Evolutionary conservation across 768 basidiomycete genomes (phyloP), one percentile per base, ranked within the genome.

Genomic region (Chiua virens): DNA sequence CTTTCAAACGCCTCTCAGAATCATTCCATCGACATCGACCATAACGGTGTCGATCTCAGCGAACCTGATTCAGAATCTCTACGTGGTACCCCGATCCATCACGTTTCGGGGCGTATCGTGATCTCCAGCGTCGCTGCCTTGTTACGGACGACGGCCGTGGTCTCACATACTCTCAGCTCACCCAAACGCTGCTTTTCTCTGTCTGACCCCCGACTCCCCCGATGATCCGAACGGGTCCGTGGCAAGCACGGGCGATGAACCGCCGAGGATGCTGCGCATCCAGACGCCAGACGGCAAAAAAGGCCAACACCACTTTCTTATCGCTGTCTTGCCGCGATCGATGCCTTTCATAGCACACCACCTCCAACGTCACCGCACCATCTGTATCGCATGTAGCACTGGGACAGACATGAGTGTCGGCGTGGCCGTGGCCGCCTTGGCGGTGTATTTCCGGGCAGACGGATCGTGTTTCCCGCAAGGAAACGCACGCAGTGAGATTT

Each of bases 401-500:
- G 86, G 87, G 8, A 79, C 78, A 27, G 86, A 92, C 57, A 61
- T 73, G 4, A 79, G 82, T 47, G 76, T 87, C 3, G 88, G 89
- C 2, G 74, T 90, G 1, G 81, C 77, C 1, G 57, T 90, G 3
- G 79, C 75, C 13, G 77, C 81, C 1, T 65, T 90, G 3, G 78
- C 83, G 28, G 45, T 72, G 17, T 81, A 78, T 53, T 92, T 90
- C 60, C 74, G 77, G 27, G 76, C 82, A 8, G 64, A 72, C 1
- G 89, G 85, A 5, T 58, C 62, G 14, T 60, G 68, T 20, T 47
- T 36, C 18, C 4, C 55, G 20, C 49, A 18, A 17, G 53, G 21
- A 21, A 41, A 53, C 17, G 42, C 44, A 17, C 54, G 47, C 27
- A 35, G 38, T 20, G 27, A 41, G 0, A 35, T 68, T 6, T 62